Evolutionary conservation across 305 asterid species (phyloP).

Genomic region (Petunia hybrid): DNA sequence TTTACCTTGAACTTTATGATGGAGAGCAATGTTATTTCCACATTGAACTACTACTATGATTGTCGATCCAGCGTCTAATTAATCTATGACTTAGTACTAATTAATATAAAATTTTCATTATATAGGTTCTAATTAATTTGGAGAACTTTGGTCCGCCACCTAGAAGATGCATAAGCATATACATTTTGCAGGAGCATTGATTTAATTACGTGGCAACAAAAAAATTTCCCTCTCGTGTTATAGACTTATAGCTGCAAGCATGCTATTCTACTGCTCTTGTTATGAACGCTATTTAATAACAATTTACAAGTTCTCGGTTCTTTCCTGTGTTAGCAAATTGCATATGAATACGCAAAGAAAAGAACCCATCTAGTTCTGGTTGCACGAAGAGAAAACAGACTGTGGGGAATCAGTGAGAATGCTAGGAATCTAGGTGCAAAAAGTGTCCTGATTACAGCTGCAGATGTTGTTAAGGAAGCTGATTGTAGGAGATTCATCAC

Average conservation of each 20-base stretch:
- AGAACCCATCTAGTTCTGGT: conserved; percentile 80
- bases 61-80: background rate
- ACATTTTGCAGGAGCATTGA: background rate
- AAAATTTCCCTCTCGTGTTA: background rate
- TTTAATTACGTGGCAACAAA: background rate
- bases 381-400: conserved; percentile 82
- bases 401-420: conserved; percentile 79
- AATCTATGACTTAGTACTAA: background rate
- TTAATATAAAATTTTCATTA: background rate
- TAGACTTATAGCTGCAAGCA: background rate
- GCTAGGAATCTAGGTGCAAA: conserved; percentile 71
- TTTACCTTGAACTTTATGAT: no score
- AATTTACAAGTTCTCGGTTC: background rate
- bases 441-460: conserved; percentile 75
- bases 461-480: conserved; percentile 95
- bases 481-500: conserved; percentile 85
- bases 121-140: background rate
- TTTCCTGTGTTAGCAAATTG: conserved; percentile 68
- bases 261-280: background rate
- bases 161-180: background rate
- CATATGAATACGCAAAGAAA: conserved; percentile 87
- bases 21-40: background rate
- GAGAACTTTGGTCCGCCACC: background rate
- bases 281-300: background rate
- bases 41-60: background rate